Base-by-base conservation (phyloP, 495 filamentous ascomycete genomes). In the Geoglossum glabrum region DNA sequence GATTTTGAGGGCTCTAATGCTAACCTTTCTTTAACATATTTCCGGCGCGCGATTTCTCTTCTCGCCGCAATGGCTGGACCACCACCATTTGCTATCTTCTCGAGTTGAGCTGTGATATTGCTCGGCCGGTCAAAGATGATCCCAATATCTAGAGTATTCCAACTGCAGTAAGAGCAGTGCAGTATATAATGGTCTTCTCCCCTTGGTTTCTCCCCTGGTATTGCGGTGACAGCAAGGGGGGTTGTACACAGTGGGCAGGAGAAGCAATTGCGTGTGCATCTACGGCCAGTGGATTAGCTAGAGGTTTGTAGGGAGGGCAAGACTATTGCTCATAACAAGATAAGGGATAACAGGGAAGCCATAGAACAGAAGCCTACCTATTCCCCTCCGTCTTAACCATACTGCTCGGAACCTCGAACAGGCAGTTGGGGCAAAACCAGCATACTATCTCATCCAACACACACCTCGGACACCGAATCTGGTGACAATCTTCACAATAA, bases 401-500 rank as follows among this genome's bases (percentile, higher is more conserved):
- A 64, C 83, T 89, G 65, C 83, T 90, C 10, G 90, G 87, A 34
- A 92, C 88, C 70, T 98, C 92, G 64, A 97, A 96, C 57, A 97
- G 69, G 69, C 92, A 98, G 67, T 77, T 89, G n/a, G 92, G 92
- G 66, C 92, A 98, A 65, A 84, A 98, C 76, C 85, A 95, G 59
- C 84, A 87, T 52, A 93, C 81, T 45, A 95, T 85, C 70, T 98
- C 92, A 64, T 98, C 92, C 25, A 82, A 74, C 21, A 88, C 86
- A 65, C 92, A 98, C 67, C 88, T 76, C 7, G 88, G 86, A 65
- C 92, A 98, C 61, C 90, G 83, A 57, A 98, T 90, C 70, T 94
- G 82, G 61, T 92, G 87, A 67, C 92, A 98, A 67, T 96, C 93
- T 65, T 94, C 88, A 70, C 92, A 98, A 70, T 89, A 97, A 11